Evolutionary conservation across 2,329 filamentous ascomycete species (phyloP).

Genomic region (Apiospora arundinis): DNA sequence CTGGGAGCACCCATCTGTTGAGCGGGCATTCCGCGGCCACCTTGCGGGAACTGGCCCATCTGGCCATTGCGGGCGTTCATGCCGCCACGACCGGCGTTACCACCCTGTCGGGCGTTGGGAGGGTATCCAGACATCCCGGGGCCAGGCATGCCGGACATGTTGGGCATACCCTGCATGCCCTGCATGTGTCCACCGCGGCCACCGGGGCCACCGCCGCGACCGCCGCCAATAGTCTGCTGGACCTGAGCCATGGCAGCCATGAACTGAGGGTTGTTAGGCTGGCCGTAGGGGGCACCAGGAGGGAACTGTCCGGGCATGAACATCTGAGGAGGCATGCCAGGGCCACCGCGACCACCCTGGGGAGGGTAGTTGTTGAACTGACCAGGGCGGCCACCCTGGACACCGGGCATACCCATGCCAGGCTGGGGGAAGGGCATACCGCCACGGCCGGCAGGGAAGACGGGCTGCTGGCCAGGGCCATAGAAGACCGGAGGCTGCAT

Average conservation of each 20-base stretch:
- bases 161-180: conserved; percentile 69
- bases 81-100: conserved; percentile 44
- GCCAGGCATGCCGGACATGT: conserved; percentile 58
- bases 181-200: conserved; percentile 77
- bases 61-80: conserved; percentile 49
- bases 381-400: conserved; percentile 79
- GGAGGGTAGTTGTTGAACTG: conserved; percentile 84
- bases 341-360: conserved; percentile 83
- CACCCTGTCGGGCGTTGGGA: conserved; percentile 55
- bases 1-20: conserved; percentile 45
- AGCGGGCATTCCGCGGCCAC: conserved; percentile 50
- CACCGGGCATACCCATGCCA: conserved; percentile 69
- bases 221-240: conserved; percentile 63
- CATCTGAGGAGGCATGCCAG: conserved; percentile 83
- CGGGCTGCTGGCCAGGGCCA: conserved; percentile 79
- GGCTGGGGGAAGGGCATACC: conserved; percentile 72
- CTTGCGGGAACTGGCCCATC: conserved; percentile 25
- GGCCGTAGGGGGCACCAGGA: conserved; percentile 77
- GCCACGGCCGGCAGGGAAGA: conserved; percentile 69
- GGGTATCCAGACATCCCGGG: conserved; percentile 64
- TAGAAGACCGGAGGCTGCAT: conserved; percentile 95
- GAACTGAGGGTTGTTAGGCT: conserved; percentile 80
- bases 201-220: conserved; percentile 64
- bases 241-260: conserved; percentile 84
- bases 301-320: conserved; percentile 86